phyloP scores from a whole-genome alignment of 192 early-diverging fungal species.

The Umbelopsis isabellina region DNA sequence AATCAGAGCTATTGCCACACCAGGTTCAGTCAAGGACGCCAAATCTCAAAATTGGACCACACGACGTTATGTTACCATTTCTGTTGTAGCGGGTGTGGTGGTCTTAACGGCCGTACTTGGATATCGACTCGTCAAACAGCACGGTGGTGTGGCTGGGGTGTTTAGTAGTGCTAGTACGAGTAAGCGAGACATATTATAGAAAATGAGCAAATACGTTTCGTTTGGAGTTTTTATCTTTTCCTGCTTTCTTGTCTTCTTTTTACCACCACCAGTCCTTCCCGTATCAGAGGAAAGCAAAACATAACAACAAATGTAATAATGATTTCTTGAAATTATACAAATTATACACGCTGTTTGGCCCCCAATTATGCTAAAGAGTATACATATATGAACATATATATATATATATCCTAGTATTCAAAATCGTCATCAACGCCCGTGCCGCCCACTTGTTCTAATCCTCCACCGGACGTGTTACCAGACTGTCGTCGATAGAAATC shows the following conservation, averaged over 20 bases:
- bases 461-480: neutral
- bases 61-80: conserved; percentile 29
- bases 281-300: conserved; percentile 1
- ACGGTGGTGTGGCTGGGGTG: conserved; percentile 13
- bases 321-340: conserved; percentile 13
- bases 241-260: neutral
- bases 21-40: conserved; percentile 36
- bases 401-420: conserved; percentile 23
- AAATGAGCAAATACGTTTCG: neutral
- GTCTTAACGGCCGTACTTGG: conserved; percentile 35
- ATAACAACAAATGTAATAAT: conserved; percentile 20
- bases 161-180: neutral
- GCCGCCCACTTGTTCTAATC: neutral
- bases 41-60: conserved; percentile 32
- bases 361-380: neutral
- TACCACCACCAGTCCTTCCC: neutral
- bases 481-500: conserved; percentile 7
- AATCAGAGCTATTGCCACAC: conserved; percentile 35
- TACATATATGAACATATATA: neutral
- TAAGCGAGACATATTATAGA: conserved; percentile 14
- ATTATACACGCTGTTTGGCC: conserved; percentile 8
- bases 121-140: conserved; percentile 42
- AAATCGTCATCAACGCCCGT: conserved; percentile 18
- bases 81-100: conserved; percentile 33
- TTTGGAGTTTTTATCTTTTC: neutral